These are phyloP conservation scores for Postia placenta DNA, from an alignment of 768 basidiomycete genomes.

Conservation along the genomic window DNA sequence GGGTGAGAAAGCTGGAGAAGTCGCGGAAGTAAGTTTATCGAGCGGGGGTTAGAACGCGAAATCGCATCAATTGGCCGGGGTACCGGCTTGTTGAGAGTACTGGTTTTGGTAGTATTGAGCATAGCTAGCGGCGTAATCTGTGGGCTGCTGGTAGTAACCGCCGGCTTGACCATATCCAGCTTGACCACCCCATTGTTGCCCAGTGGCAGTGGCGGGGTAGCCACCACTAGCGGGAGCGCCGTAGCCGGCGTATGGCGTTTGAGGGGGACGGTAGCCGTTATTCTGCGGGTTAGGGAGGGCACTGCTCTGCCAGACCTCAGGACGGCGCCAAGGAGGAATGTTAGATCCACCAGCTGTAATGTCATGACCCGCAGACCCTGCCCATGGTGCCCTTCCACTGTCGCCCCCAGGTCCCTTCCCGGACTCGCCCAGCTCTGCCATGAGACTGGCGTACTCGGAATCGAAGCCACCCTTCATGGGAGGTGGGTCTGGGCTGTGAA, in stretches of 20 bases:
- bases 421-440: slow-evolving; percentile 96
- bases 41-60: slow-evolving; percentile 7
- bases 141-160: slow-evolving; percentile 39
- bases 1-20: slow-evolving; percentile 11
- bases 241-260: slow-evolving; percentile 27
- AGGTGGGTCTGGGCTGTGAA: slow-evolving; percentile 32
- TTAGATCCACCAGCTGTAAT: slow-evolving; percentile 62
- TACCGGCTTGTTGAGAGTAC: slow-evolving; percentile 65
- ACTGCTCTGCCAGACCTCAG: slow-evolving; percentile 69
- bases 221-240: slow-evolving; percentile 10
- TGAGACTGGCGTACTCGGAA: slow-evolving; percentile 93
- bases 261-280: slow-evolving; percentile 52
- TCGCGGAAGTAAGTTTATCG: slow-evolving; percentile 10
- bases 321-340: slow-evolving; percentile 87
- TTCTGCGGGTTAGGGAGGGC: slow-evolving; percentile 39
- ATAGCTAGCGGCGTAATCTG: slow-evolving; percentile 75
- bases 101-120: slow-evolving; percentile 86
- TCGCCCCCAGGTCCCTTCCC: slow-evolving; percentile 51
- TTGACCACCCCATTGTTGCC: slow-evolving; percentile 22
- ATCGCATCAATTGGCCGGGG: slow-evolving; percentile 29
- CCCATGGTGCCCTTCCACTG: slow-evolving; percentile 50
- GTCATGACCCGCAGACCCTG: slow-evolving; percentile 58
- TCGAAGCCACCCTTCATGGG: slow-evolving; percentile 79
- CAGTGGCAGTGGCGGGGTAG: slow-evolving; percentile 14
- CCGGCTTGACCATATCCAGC: slow-evolving; percentile 33